Base-by-base conservation (phyloP, 2,329 filamentous ascomycete species). In the Byssoonygena ceratinophila region DNA sequence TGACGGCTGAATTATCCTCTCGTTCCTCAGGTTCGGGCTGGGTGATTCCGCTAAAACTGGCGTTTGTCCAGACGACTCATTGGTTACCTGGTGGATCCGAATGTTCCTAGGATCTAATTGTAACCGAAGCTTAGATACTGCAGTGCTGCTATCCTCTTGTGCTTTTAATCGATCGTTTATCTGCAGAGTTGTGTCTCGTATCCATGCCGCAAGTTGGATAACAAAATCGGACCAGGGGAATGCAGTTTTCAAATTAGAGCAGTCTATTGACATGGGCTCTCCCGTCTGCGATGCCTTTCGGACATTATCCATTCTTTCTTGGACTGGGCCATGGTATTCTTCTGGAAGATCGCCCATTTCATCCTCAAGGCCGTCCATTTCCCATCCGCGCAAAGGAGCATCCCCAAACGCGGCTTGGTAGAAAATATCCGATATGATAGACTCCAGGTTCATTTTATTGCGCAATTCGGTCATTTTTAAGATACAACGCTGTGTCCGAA, bases 171-270 rank as follows among this genome's bases (percentile, higher is more conserved):
- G 63, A 1, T 59, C 48, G 18, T 69, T 62, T 39, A 82, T 69
- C 54, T 80, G 74, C 4, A 62, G 59, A 29, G 67, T 65, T 18
- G 75, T 69, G 6, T 60, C 57, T 52, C 70, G 68, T 18, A 71
- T 66, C 75, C 78, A 81, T 16, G 67, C 59, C 1, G 74, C 63
- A 4, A 74, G 61, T 7, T 68, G 62, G 0, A 72, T 57, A 4
- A 76, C 60, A 49, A 80, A 77, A 2, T 64, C 59, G 0, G 67
- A 58, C 77, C 78, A 82, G 2, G 71, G 68, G 59, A 74, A 83
- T 1, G 60, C 56, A 1, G 63, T 60, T 32, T 70, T 68, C 4
- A 83, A 57, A 1, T 59, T 61, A 2, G 71, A 69, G 23, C 77
- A 61, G 39, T 76, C 71, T 12, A 74, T 62, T 2, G 61, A 20